Conservation (phyloP, 139 green algal genomes). For the Chlorella sorokiniana region DNA sequence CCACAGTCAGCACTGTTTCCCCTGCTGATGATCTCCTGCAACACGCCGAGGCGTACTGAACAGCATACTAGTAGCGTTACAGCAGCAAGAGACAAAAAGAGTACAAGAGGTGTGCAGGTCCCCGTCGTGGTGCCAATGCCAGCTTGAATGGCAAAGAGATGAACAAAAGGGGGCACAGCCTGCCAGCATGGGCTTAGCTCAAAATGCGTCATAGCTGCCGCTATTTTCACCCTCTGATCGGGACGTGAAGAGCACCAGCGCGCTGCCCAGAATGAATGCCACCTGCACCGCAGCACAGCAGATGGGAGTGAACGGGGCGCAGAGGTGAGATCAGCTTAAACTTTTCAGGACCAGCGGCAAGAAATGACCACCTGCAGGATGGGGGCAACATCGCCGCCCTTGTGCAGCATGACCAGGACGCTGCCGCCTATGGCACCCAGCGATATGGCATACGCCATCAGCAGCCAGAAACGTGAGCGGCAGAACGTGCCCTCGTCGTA, state of each 20-base stretch:
- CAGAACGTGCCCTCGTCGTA: constrained; percentile 78
- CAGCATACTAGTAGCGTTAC: not conserved
- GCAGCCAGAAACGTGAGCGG: constrained; percentile 82
- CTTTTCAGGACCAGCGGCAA: too few species aligned
- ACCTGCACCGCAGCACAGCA: constrained; percentile 8
- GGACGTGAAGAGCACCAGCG: constrained; percentile 78
- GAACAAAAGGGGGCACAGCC: not conserved
- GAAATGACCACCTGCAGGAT: constrained; percentile 30
- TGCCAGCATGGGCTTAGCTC: not conserved
- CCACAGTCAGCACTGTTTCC: not conserved
- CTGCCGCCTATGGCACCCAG: constrained; percentile 61
- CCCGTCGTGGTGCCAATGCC: not conserved
- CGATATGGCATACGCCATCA: constrained; percentile 83
- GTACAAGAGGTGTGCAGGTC: not conserved
- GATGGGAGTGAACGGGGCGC: not conserved
- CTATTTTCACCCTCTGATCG: constrained; percentile 54
- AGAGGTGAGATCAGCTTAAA: too few species aligned
- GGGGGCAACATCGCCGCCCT: constrained; percentile 2
- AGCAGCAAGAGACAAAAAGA: not conserved
- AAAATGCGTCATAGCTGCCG: constrained; percentile 47
- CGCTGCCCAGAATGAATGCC: constrained; percentile 70
- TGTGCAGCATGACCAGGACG: constrained; percentile 76
- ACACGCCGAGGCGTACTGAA: too few species aligned
- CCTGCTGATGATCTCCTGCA: not conserved
- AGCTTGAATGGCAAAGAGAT: not conserved